Evolutionary conservation across 163 green algal genomes (phyloP).

Genomic region (Chloromonas sp.): DNA sequence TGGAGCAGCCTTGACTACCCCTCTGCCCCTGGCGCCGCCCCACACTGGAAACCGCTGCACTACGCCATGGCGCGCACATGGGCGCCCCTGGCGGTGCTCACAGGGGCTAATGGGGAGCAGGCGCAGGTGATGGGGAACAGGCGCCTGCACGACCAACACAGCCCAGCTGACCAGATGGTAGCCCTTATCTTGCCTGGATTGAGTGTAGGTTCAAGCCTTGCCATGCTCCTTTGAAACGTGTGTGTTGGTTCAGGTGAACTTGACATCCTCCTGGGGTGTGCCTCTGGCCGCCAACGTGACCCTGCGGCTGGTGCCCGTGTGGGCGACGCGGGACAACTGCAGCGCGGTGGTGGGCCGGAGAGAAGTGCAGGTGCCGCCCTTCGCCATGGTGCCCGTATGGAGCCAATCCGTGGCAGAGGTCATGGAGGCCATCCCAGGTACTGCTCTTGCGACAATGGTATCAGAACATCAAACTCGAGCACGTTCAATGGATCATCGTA

Average conservation of each 20-base stretch:
- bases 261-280: background rate
- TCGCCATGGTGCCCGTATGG: background rate
- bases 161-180: background rate
- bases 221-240: background rate
- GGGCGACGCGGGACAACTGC: background rate
- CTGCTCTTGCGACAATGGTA: background rate
- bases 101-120: no score
- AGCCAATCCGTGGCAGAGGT: background rate
- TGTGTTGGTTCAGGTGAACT: background rate
- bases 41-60: background rate
- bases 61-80: background rate
- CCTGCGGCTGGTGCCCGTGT: background rate
- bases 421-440: background rate
- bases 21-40: no score
- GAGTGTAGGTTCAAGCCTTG: background rate
- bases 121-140: no score
- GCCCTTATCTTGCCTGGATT: background rate
- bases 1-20: background rate
- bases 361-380: background rate
- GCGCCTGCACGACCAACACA: no score
- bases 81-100: background rate
- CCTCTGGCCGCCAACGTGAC: background rate
- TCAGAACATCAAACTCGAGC: background rate
- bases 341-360: background rate
- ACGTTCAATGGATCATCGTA: background rate